These are phyloP conservation scores for Diutina neorugosa DNA, from an alignment of 1,139 yeast genomes.

Conservation along the genomic window DNA sequence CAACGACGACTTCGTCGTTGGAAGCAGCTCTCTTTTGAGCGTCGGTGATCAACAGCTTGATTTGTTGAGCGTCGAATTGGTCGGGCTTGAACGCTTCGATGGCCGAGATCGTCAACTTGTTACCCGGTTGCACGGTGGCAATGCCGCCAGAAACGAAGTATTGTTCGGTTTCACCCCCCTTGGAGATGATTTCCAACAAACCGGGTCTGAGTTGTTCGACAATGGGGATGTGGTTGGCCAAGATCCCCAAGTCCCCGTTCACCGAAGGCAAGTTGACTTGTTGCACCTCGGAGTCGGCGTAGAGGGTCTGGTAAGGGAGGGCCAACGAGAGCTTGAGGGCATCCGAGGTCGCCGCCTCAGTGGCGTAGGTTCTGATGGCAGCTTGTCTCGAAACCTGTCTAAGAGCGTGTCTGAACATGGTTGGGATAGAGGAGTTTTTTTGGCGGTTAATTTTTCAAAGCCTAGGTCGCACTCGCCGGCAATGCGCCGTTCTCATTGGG, in stretches of 20 bases:
- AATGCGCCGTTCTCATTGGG: constrained; percentile 1
- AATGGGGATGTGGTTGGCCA: constrained; percentile 96
- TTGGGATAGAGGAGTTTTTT: constrained; percentile 7
- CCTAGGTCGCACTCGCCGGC: background rate
- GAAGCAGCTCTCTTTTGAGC: constrained; percentile 89
- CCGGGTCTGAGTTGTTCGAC: constrained; percentile 97
- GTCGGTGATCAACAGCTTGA: constrained; percentile 75
- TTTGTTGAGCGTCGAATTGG: constrained; percentile 71
- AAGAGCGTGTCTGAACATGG: constrained; percentile 59
- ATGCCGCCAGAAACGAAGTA: constrained; percentile 94
- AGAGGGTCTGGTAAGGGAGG: constrained; percentile 69
- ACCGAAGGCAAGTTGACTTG: constrained; percentile 96
- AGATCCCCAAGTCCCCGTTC: constrained; percentile 94
- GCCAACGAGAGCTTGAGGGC: constrained; percentile 83
- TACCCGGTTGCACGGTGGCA: constrained; percentile 94
- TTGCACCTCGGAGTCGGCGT: constrained; percentile 40
- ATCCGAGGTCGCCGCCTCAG: constrained; percentile 52
- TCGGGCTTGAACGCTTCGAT: constrained; percentile 94
- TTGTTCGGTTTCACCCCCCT: constrained; percentile 62
- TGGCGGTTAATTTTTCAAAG: background rate
- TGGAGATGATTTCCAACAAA: constrained; percentile 80
- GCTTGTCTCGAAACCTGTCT: constrained; percentile 60
- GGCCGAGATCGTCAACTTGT: constrained; percentile 82
- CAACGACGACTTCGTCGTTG: constrained; percentile 78
- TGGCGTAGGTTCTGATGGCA: constrained; percentile 67